Conservation (phyloP, 768 basidiomycete species). For the Phaffia tasmanica region DNA sequence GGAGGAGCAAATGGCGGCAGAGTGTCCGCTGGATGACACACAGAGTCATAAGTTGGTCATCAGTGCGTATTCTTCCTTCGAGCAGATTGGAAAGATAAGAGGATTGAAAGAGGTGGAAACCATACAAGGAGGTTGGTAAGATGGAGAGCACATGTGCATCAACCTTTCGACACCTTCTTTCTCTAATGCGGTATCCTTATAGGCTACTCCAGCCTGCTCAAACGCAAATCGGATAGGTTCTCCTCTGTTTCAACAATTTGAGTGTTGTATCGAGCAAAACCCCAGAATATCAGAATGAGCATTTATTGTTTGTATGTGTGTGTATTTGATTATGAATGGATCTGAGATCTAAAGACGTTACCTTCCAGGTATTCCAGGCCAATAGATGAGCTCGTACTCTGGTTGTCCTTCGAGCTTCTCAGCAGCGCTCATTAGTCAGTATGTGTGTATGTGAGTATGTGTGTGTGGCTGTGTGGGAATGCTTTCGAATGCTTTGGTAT, state of each 20-base stretch:
- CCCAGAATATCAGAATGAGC: too few species aligned
- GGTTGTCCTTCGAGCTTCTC: too few species aligned
- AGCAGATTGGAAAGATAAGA: background rate
- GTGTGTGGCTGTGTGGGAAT: too few species aligned
- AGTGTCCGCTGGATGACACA: background rate
- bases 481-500: too few species aligned
- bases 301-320: too few species aligned
- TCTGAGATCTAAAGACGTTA: too few species aligned
- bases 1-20: slow-evolving; percentile 43
- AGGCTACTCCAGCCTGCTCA: slow-evolving; percentile 39
- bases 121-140: slow-evolving; percentile 9
- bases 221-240: slow-evolving; percentile 41
- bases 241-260: slow-evolving; percentile 28
- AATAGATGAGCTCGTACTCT: too few species aligned
- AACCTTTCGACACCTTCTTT: slow-evolving; percentile 4
- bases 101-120: background rate
- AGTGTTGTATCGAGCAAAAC: too few species aligned
- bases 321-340: too few species aligned
- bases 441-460: too few species aligned
- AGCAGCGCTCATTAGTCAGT: too few species aligned
- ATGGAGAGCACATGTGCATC: background rate
- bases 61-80: background rate
- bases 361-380: too few species aligned
- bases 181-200: slow-evolving; percentile 31
- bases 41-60: background rate